phyloP scores from a whole-genome alignment of 208 protist genomes.

The Kentomonas sorsogonicus region DNA sequence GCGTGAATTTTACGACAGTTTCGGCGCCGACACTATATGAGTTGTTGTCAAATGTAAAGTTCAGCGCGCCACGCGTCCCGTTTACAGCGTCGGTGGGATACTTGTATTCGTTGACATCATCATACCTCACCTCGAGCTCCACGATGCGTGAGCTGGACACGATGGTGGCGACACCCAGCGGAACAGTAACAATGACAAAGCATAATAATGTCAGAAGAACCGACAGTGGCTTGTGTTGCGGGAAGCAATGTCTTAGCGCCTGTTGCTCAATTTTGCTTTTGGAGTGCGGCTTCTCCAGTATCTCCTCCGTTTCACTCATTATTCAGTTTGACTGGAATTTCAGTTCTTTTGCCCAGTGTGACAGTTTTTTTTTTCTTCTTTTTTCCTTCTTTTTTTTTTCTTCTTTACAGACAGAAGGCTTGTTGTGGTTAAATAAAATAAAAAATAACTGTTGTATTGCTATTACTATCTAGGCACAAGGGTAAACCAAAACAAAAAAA shows the following conservation, averaged over 20 bases:
- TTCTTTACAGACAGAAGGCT: background rate
- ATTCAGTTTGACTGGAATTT: background rate
- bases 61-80: slow-evolving; percentile 22
- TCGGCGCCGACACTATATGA: slow-evolving; percentile 32
- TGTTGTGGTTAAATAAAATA: background rate
- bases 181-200: slow-evolving; percentile 90
- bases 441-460: background rate
- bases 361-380: background rate
- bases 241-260: slow-evolving; percentile 91
- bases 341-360: background rate
- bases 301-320: background rate
- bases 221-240: slow-evolving; percentile 86
- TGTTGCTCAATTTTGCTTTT: slow-evolving; percentile 89
- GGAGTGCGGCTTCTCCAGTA: slow-evolving; percentile 24
- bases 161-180: slow-evolving; percentile 89
- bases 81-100: slow-evolving; percentile 19
- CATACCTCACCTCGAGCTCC: slow-evolving; percentile 65
- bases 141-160: slow-evolving; percentile 57
- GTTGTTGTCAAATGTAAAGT: slow-evolving; percentile 39
- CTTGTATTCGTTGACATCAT: slow-evolving; percentile 56
- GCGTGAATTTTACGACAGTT: slow-evolving; percentile 37
- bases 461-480: background rate
- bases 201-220: slow-evolving; percentile 92
- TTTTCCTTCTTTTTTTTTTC: slow-evolving; percentile 4
- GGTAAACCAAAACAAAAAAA: slow-evolving; percentile 13